These are phyloP conservation scores for Juglanconis juglandina DNA, from an alignment of 2,329 filamentous ascomycete genomes.

Conservation along the genomic window DNA sequence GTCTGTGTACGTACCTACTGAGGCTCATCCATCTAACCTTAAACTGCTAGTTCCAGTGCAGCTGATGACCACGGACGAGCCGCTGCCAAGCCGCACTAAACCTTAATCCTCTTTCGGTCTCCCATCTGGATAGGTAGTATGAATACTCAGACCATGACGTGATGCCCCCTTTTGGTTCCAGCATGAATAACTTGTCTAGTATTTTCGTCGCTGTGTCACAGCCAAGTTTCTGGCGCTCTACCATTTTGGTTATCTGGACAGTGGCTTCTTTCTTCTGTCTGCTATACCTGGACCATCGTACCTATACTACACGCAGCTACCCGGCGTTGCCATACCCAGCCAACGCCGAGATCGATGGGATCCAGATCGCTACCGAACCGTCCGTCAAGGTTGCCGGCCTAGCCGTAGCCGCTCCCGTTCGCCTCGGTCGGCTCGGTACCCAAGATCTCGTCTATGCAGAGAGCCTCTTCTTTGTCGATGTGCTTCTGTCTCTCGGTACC, in stretches of 20 bases:
- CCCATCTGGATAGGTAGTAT: background rate
- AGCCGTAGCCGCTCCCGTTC: background rate
- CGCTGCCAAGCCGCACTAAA: constrained; percentile 3
- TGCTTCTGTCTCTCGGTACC: background rate
- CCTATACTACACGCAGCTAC: background rate
- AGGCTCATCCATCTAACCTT: background rate
- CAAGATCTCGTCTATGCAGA: constrained; percentile 1
- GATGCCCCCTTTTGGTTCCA: too few relatives aligned
- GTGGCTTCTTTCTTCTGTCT: too few relatives aligned
- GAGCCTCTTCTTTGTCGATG: background rate
- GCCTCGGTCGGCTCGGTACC: constrained; percentile 1
- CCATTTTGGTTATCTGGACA: too few relatives aligned
- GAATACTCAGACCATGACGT: background rate
- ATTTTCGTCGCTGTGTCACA: too few relatives aligned
- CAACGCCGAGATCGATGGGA: constrained; percentile 3
- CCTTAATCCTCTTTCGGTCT: background rate
- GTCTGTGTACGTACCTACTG: background rate
- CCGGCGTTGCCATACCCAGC: background rate
- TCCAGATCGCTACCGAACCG: background rate
- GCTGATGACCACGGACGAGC: background rate
- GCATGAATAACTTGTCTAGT: too few relatives aligned
- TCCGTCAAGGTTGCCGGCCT: background rate
- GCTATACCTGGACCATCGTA: too few relatives aligned
- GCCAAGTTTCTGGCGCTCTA: too few relatives aligned
- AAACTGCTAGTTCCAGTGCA: background rate